Evolutionary conservation across 1,284 basidiomycete genomes (phyloP), one percentile per base, ranked within the genome.

Genomic region (Chondrostereum purpureum): DNA sequence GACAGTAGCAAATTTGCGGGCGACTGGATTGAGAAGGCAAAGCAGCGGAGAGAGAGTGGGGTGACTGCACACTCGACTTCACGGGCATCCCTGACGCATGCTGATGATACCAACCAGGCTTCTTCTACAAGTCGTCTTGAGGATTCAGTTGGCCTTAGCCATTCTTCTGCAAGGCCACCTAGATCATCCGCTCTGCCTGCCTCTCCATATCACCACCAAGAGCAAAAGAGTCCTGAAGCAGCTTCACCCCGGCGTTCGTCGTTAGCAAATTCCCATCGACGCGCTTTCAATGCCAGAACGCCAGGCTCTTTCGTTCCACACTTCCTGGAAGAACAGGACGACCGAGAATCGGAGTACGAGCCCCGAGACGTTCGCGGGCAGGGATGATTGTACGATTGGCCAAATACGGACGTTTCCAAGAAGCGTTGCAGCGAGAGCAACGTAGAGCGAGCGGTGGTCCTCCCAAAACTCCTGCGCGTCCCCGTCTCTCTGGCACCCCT

Each of bases 401-500:
- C n/a, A 10, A 23, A 21, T 21, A 41, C 2, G 39, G 39, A 17
- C 20, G 39, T 13, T 13, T 21, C 4, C 10, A 10, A 23, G 39
- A 20, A 17, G 39, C 39, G n/a, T 41, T 41, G 18, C 13, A 41
- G 17, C 17, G 39, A 17, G 39, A 41, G 21, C 13, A 23, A 10
- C 10, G n/a, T 11, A 10, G 39, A n/a, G 39, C 39, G 13, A 39
- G 37, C 19, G 37, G 14, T 34, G 16, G 4, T 12, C 3, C 4
- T 10, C n/a, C 14, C 12, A 18, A 18, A 16, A 10, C 14, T 10
- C 37, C 14, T 14, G 12, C 5, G 13, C 2, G 2, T 3, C 33
- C 3, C 16, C 33, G 33, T n/a, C n/a, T n/a, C n/a, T n/a, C n/a
- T n/a, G n/a, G n/a, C n/a, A n/a, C n/a, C n/a, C n/a, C n/a, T n/a